Conservation (phyloP, 1,284 basidiomycete genomes). For the Sanghuangporus weigelae region DNA sequence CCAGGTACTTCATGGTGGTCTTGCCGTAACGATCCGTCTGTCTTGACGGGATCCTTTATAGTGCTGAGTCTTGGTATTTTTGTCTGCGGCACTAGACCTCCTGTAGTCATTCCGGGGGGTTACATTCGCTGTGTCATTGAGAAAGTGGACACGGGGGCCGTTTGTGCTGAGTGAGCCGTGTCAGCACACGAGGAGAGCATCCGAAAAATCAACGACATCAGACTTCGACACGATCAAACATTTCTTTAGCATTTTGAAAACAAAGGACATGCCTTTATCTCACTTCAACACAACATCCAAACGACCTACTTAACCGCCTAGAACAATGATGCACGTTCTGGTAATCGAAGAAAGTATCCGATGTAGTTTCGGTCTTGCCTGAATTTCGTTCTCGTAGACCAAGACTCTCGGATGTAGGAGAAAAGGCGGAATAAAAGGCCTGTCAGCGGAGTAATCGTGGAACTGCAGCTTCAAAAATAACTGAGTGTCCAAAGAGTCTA, state of each 20-base stretch:
- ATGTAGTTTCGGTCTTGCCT: not conserved
- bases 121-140: not conserved
- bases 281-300: too few relatives aligned
- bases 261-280: too few relatives aligned
- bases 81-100: not conserved
- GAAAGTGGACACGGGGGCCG: not conserved
- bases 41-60: not conserved
- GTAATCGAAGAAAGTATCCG: not conserved
- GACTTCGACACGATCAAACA: not conserved
- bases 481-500: not conserved
- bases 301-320: not conserved
- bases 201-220: not conserved
- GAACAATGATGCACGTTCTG: not conserved
- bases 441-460: not conserved
- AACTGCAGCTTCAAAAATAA: not conserved
- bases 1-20: slow-evolving; percentile 12
- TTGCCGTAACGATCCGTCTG: not conserved
- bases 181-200: not conserved
- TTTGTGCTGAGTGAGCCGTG: not conserved
- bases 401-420: not conserved
- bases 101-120: not conserved
- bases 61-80: not conserved
- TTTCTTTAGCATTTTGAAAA: too few relatives aligned
- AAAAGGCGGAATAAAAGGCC: not conserved
- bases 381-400: not conserved